phyloP scores from a whole-genome alignment of 768 basidiomycete genomes.

The Tylopilus felleus region DNA sequence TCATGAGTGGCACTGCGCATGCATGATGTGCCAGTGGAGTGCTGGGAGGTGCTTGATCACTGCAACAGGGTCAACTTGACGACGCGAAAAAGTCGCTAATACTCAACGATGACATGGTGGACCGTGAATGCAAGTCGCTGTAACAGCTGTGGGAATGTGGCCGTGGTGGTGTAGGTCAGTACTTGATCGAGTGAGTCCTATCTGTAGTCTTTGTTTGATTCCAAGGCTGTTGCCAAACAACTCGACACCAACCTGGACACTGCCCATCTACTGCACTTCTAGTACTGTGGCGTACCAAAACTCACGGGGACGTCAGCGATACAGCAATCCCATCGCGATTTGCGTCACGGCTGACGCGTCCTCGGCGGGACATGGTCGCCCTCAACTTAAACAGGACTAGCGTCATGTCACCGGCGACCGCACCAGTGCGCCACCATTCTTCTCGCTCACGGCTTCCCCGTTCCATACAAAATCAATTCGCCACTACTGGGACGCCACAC shows the following conservation, averaged over 20 bases:
- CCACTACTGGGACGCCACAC: neutral
- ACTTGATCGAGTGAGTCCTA: neutral
- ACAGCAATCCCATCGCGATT: neutral
- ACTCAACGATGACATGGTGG: slow-evolving; percentile 32
- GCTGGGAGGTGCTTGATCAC: slow-evolving; percentile 24
- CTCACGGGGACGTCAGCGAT: neutral
- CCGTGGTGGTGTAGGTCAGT: neutral
- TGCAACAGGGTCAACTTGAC: slow-evolving; percentile 18
- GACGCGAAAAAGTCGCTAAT: slow-evolving; percentile 2
- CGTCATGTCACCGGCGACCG: neutral
- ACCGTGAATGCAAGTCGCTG: neutral
- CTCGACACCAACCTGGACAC: neutral
- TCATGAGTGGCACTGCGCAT: slow-evolving; percentile 30
- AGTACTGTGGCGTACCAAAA: neutral
- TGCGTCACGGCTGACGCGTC: neutral
- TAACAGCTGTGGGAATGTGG: neutral
- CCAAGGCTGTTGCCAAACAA: slow-evolving; percentile 29
- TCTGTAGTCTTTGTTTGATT: slow-evolving; percentile 24
- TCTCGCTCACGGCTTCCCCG: neutral
- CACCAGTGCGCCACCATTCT: neutral
- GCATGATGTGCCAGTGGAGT: slow-evolving; percentile 20
- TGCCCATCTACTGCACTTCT: neutral
- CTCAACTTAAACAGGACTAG: neutral
- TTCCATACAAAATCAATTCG: neutral
- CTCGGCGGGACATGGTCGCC: too few relatives aligned